Base-by-base conservation (phyloP, 306 rosid species). In the Dalbergia cultrata region DNA sequence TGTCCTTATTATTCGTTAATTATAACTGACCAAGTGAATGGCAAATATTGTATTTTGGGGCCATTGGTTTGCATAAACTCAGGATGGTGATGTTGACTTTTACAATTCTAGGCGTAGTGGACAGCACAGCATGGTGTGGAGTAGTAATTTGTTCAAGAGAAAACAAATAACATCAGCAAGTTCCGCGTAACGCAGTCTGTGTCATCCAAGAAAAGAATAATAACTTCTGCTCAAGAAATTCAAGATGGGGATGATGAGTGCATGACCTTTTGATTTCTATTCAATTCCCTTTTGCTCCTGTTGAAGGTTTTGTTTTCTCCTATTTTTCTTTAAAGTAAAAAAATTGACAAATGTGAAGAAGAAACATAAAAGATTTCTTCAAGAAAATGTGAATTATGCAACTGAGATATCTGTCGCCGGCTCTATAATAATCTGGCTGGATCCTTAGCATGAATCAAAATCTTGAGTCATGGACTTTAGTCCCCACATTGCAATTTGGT, bases 81-180 rank as follows among this genome's bases (percentile, higher is more conserved):
- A 17, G 67, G 82, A 71, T 76, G 22, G 49, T 71, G 82, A 80
- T 75, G 82, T 56, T 70, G 82, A 80, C 50, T 76, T 34, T 26
- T 22, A 56, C 13, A 75, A 39, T 68, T 68, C 76, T 37, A 4
- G 34, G 39, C 5, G 77, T 68, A 67, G 52, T 75, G 49, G 37
- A 34, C 19, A 75, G 70, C 35, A 34, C 44, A 39, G 9, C 35
- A 41, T 31, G 16, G 0, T 17, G 6, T 18, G 17, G 26, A 26
- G 70, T 69, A 59, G 59, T 79, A 18, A 68, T 34, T 56, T 13
- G 3, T 64, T 76, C 1, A 66, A 41, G 18, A 22, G 13, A 77
- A 67, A 77, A 77, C 41, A 67, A 67, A 22, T 76, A 56, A 65
- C 73, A 50, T 5, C 8, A 64, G 73, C 37, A 75, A 13, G 45